These are phyloP conservation scores for Aureobasidium pullulans DNA, from an alignment of 2,329 filamentous ascomycete genomes.

Conservation along the genomic window DNA sequence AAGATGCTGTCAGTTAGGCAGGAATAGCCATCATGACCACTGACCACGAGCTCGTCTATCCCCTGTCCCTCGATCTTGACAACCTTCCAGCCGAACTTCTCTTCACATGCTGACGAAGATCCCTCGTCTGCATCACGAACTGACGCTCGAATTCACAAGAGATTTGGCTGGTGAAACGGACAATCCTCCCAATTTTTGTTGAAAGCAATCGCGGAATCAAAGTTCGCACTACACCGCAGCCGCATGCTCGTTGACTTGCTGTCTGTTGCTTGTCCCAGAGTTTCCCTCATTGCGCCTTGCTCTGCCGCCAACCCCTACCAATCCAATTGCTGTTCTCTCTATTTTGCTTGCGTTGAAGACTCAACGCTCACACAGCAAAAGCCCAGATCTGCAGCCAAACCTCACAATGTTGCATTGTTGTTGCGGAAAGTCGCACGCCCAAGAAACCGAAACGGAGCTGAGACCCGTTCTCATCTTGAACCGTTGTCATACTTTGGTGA, in stretches of 20 bases:
- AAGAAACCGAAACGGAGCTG: conserved; percentile 3
- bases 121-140: background rate
- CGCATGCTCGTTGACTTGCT: conserved; percentile 10
- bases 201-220: conserved; percentile 1
- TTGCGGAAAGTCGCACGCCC: background rate
- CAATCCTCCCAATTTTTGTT: conserved; percentile 3
- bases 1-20: background rate
- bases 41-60: background rate
- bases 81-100: background rate
- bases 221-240: conserved; percentile 5
- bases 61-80: background rate
- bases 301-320: conserved; percentile 1
- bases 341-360: conserved; percentile 3
- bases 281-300: background rate
- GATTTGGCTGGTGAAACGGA: conserved; percentile 10
- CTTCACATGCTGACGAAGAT: conserved; percentile 1
- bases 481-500: conserved; percentile 7
- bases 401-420: background rate
- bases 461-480: conserved; percentile 4
- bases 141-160: background rate
- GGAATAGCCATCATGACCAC: background rate
- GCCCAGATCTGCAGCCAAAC: conserved; percentile 4
- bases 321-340: background rate
- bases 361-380: background rate
- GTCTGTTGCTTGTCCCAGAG: conserved; percentile 2